A percentile compares a stretch with the other conserved stretches of the same genome.
These are phyloP conservation scores for Aspergillus melleus DNA, from an alignment of 2,329 filamentous ascomycete genomes.

Conservation along the genomic window DNA sequence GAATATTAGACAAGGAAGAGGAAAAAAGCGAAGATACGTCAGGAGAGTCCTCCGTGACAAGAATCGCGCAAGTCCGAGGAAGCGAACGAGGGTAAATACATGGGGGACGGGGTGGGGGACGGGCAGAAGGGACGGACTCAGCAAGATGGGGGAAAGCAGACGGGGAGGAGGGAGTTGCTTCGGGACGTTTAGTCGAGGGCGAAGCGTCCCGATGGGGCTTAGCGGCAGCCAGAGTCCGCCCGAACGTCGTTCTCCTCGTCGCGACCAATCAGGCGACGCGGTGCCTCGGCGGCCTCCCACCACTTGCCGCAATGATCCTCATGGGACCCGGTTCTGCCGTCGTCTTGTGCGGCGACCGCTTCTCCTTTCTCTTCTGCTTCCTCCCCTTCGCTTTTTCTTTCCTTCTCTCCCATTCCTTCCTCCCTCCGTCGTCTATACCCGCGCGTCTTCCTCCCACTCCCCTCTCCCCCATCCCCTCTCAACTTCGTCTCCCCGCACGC, in stretches of 20 bases:
- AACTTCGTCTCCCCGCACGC: constrained; percentile 1
- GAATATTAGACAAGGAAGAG: neutral
- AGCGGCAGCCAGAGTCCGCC: constrained; percentile 22
- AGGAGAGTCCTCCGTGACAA: constrained; percentile 10
- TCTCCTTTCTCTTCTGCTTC: constrained; percentile 31
- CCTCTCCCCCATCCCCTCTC: constrained; percentile 7
- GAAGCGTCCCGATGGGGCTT: constrained; percentile 29
- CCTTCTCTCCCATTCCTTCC: constrained; percentile 9
- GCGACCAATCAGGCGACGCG: constrained; percentile 35
- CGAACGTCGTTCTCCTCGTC: constrained; percentile 34
- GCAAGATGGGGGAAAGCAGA: constrained; percentile 12
- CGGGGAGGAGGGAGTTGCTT: constrained; percentile 17
- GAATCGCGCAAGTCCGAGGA: constrained; percentile 48
- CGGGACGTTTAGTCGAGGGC: neutral
- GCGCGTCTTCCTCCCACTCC: neutral
- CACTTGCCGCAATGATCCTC: constrained; percentile 32
- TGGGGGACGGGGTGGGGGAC: constrained; percentile 36
- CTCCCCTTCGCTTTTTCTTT: constrained; percentile 11
- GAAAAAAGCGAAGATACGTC: neutral
- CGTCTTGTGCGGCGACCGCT: constrained; percentile 31
- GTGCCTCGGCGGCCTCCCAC: constrained; percentile 33
- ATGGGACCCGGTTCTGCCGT: constrained; percentile 29
- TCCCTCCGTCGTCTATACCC: neutral
- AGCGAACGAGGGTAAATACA: constrained; percentile 67
- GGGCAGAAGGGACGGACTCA: neutral